Evolutionary conservation across 352 stramenopile genomes (phyloP).

Genomic region (Globisporangium heterothallicum): DNA sequence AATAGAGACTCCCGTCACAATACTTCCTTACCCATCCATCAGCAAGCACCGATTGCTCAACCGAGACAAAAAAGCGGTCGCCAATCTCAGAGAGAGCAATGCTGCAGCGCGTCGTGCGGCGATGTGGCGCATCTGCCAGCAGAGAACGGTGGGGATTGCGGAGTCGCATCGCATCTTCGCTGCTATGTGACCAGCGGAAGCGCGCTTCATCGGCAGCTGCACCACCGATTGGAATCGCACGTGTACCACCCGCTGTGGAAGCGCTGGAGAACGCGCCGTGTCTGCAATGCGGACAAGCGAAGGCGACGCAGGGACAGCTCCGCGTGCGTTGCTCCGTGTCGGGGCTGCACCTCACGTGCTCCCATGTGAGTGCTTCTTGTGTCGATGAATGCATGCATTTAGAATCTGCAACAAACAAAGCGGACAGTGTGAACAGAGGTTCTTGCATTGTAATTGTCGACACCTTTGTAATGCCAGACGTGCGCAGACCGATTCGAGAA

Average conservation of each 20-base stretch:
- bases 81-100: no score
- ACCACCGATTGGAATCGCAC: constrained; percentile 1
- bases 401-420: no score
- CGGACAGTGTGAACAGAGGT: no score
- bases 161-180: no score
- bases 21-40: no score
- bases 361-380: constrained; percentile 16
- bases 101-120: background rate
- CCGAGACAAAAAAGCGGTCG: background rate
- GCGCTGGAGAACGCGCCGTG: constrained; percentile 38
- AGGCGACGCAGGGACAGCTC: constrained; percentile 8
- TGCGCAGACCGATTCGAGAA: constrained; percentile 26
- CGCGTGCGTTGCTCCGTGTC: constrained; percentile 26
- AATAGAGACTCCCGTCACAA: background rate
- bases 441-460: background rate
- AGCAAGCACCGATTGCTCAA: background rate
- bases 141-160: no score
- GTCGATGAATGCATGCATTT: background rate
- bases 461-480: constrained; percentile 9
- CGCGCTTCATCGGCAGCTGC: no score
- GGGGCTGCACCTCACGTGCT: constrained; percentile 46
- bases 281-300: constrained; percentile 31
- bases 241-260: constrained; percentile 8
- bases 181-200: no score
- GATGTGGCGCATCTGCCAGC: no score